Conservation (phyloP, 2,329 filamentous ascomycete genomes). For the Aspergillus japonicus region DNA sequence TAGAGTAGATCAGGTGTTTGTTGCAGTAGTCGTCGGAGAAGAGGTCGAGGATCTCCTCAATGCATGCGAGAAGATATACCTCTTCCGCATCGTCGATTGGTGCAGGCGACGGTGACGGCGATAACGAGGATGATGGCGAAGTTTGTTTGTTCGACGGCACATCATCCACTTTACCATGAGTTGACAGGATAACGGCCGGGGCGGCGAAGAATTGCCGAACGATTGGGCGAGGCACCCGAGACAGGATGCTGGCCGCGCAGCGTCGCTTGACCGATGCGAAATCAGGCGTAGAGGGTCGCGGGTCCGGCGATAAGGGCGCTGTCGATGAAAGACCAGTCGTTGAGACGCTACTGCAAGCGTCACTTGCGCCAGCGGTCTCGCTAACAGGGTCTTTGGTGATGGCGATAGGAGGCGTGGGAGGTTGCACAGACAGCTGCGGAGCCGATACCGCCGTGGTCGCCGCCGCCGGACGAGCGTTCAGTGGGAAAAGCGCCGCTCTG, state of each 20-base stretch:
- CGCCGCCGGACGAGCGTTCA: slow-evolving; percentile 65
- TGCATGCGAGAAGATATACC: slow-evolving; percentile 54
- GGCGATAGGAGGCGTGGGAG: slow-evolving; percentile 19
- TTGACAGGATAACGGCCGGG: slow-evolving; percentile 9
- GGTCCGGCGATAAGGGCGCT: slow-evolving; percentile 19
- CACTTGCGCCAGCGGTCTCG: slow-evolving; percentile 19
- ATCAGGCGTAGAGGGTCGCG: slow-evolving; percentile 28
- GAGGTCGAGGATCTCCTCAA: slow-evolving; percentile 68
- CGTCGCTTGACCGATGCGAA: slow-evolving; percentile 44
- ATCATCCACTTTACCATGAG: neutral
- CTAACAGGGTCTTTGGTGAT: slow-evolving; percentile 15
- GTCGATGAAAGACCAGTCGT: slow-evolving; percentile 13
- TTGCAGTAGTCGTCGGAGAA: slow-evolving; percentile 86
- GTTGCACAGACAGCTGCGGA: slow-evolving; percentile 25
- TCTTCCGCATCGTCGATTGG: slow-evolving; percentile 36
- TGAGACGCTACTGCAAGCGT: slow-evolving; percentile 22
- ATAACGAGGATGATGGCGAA: slow-evolving; percentile 3
- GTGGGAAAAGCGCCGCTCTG: slow-evolving; percentile 80
- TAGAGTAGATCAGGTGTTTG: slow-evolving; percentile 80
- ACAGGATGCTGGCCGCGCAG: slow-evolving; percentile 45
- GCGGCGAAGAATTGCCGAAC: slow-evolving; percentile 46
- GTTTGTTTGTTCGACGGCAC: neutral
- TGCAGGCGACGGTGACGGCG: slow-evolving; percentile 11
- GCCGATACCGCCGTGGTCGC: slow-evolving; percentile 17
- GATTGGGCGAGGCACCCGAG: slow-evolving; percentile 45